These are phyloP conservation scores for Xylariomycetidae sp. DNA, from an alignment of 2,329 filamentous ascomycete species.

Conservation along the genomic window DNA sequence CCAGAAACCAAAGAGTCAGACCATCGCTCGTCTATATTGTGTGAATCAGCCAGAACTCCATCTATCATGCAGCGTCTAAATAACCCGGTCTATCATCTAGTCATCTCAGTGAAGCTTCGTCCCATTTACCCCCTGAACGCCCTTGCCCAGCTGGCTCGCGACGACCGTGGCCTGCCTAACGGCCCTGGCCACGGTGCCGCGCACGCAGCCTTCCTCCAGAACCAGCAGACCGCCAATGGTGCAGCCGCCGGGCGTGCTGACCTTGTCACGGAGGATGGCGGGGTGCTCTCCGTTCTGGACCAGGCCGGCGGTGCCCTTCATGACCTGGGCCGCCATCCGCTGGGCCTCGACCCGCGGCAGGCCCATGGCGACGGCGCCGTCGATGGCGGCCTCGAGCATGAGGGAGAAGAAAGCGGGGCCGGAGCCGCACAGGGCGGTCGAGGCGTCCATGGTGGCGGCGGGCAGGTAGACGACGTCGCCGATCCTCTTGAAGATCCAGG, in stretches of 20 bases:
- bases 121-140: slow-evolving; percentile 45
- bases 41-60: too few species aligned
- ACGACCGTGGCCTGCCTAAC: slow-evolving; percentile 68
- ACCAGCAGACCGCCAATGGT: slow-evolving; percentile 71
- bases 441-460: slow-evolving; percentile 64
- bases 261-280: slow-evolving; percentile 68
- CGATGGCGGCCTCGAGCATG: slow-evolving; percentile 69
- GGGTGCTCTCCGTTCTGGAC: slow-evolving; percentile 71
- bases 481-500: slow-evolving; percentile 73
- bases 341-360: slow-evolving; percentile 68
- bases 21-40: too few species aligned
- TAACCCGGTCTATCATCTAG: too few species aligned
- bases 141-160: slow-evolving; percentile 60
- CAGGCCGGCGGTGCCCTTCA: slow-evolving; percentile 67
- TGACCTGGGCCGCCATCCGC: slow-evolving; percentile 74
- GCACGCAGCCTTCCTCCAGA: slow-evolving; percentile 67
- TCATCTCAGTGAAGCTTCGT: slow-evolving; percentile 35
- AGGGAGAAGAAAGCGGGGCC: slow-evolving; percentile 74
- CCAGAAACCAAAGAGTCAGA: too few species aligned
- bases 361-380: slow-evolving; percentile 76
- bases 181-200: slow-evolving; percentile 62
- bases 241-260: slow-evolving; percentile 73
- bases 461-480: slow-evolving; percentile 67
- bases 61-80: too few species aligned
- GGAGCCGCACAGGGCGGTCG: slow-evolving; percentile 69